Base-by-base conservation (phyloP, 1,284 basidiomycete genomes). In the Cryptococcus neoformans region DNA sequence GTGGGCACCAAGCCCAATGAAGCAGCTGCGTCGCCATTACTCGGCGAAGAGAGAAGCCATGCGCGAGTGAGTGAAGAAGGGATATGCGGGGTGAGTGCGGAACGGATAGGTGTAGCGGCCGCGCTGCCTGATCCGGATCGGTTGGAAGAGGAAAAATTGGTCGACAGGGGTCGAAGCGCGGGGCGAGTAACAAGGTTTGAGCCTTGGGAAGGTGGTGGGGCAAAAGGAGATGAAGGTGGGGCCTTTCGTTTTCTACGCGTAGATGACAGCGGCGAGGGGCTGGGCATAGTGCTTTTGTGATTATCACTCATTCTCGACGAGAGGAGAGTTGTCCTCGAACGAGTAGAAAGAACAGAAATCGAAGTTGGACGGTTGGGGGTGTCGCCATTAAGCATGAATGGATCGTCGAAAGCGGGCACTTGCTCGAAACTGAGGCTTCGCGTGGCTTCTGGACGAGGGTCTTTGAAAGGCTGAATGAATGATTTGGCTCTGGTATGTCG, bases 21-120 rank as follows among this genome's bases (percentile, higher is more conserved):
- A 28, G 56, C 56, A 4, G 58, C 60, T 3, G 55, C 49, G 35
- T 62, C 60, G 4, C 50, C 51, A 21, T 52, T 55, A 35, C 44
- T 49, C 3, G 61, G 61, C 12, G 58, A 59, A 35, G 57, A 59
- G 44, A 63, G 51, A 6, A 63, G 38, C 58, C 59, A 63, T 14
- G 54, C 46, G 40, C 46, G 46, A 5, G 55, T 56, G 4, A 57
- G 28, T 4, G 58, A 57, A 35, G 54, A 55, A 8, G 57, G 60
- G 17, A 50, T n/a, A 4, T 37, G n/a, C 10, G 54, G 48, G 28
- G 54, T 40, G 21, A 39, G 39, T 3, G 47, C 45, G 42, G 40
- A 37, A 6, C 39, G 40, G 39, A 45, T 40, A 8, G 44, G 49
- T 21, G 60, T 55, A 46, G 37, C 53, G 37, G 38, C 10, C 46